Evolutionary conservation across 169 alveolate genomes (phyloP), one percentile per base, ranked within the genome.

Genomic region (Babesia ovis): DNA sequence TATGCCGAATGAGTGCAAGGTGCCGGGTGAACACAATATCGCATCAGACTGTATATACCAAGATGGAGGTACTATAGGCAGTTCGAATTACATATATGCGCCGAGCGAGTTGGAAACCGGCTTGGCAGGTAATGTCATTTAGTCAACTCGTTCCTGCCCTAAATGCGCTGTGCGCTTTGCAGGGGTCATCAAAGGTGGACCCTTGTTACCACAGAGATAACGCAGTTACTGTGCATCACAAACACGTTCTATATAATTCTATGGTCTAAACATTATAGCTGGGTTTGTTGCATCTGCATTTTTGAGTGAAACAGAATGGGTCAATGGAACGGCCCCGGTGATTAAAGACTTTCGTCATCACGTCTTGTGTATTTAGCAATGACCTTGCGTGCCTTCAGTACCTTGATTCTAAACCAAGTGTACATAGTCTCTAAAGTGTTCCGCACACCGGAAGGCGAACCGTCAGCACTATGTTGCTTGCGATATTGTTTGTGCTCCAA

Each of bases 21-120:
- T 64, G 25, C 51, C 45, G 23, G 74, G 74, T 14, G 37, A 64
- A 23, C 74, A 64, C 61, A 46, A 45, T 31, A 64, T 64, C 51
- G 74, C 74, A 46, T 64, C 74, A 20, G 74, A 64, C 45, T 31
- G 29, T 48, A 48, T 64, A 9, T 46, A 45, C 50, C 74, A 64
- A 34, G 74, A 64, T 42, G 74, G 74, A 16, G 74, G 74, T 4
- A 27, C 61, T 0, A 3, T 64, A 56, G 74, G 39, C 29, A 66
- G 64, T 9, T 41, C 53, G 34, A 50, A 79, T 31, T 71, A 79
- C 35, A 72, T 81, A 31, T 81, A 81, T 50, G 45, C 75, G 22
- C 89, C 89, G 45, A 72, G 85, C 64, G 89, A 81, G 35, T 50
- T 79, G 32, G 87, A 79, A 59, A 79, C 87, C 18, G 87, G 87